Evolutionary conservation across 352 stramenopile species (phyloP), one percentile per base, ranked within the genome.

Genomic region (Phytophthora meadii): DNA sequence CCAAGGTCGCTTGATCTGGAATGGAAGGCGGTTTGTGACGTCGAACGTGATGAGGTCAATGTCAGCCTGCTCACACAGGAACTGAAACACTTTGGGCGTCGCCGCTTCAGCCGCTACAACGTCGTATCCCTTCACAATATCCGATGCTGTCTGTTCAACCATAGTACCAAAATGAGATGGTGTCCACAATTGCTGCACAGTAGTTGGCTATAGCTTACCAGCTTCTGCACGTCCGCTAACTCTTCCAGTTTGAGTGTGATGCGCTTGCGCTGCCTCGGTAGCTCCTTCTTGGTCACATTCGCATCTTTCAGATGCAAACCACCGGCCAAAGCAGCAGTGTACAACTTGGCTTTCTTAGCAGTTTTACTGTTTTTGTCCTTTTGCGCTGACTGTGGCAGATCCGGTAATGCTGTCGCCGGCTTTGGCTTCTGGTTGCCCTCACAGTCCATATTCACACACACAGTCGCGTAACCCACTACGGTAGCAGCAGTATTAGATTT

Each of bases 41-140:
- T 95, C 84, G 32, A 95, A 92, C 17, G 88, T 93, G 64, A 95
- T 89, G 30, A 95, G 34, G 51, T 95, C 88, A 10, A 95, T 73
- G 15, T 91, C 81, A 17, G 61, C 84, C 14, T 93, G 82, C 60
- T 95, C 86, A 58, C 88, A 95, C 4, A 93, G 58, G 34, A 81
- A 93, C 66, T 95, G 88, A 49, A 95, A 95, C n/a, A 93, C 76
- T 40, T 90, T 92, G 22, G 65, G 61, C 15, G 76, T 88, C 25
- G 57, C 48, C 5, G 84, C 79, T 54, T 94, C 82, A 1, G 83
- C 84, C 1, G 88, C 88, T n/a, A 95, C 79, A 7, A 95, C 50
- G 40, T 94, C 86, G 65, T 92, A 95, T 50, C 71, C 63, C 57
- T 91, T 90, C 36, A 92, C 64, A 6, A 78, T 70, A 14, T 76